Evolutionary conservation across 331 rosid genomes (phyloP).

Genomic region (Acacia pycnantha): DNA sequence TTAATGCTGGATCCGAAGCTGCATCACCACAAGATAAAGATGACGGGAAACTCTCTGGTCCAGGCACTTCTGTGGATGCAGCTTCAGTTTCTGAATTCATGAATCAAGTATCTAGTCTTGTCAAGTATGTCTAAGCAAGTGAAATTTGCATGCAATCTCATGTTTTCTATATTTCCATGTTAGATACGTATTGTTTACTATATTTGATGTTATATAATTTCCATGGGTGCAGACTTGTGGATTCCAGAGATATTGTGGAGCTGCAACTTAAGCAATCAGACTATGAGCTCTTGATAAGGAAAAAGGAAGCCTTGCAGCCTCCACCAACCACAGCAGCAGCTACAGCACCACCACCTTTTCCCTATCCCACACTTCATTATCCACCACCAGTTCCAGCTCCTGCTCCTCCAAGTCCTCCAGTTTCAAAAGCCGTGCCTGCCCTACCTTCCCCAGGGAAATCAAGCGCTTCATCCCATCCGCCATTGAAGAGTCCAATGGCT

Average conservation of each 20-base stretch:
- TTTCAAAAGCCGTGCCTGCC: conserved; percentile 44
- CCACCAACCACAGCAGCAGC: conserved; percentile 41
- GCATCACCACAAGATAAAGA: conserved; percentile 41
- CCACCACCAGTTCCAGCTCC: conserved; percentile 33
- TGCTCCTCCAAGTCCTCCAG: conserved; percentile 50
- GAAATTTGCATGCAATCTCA: not conserved
- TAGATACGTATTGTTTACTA: not conserved
- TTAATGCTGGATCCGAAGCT: conserved; percentile 37
- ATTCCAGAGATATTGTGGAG: conserved; percentile 89
- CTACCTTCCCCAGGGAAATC: conserved; percentile 55
- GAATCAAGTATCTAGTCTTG: conserved; percentile 78
- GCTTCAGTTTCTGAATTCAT: conserved; percentile 65
- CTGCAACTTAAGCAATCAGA: conserved; percentile 75
- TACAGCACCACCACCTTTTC: conserved; percentile 13
- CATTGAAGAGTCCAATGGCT: conserved; percentile 87
- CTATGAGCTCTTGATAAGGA: conserved; percentile 70
- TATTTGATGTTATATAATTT: conserved; percentile 12
- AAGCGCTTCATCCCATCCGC: conserved; percentile 65
- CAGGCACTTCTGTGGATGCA: conserved; percentile 42
- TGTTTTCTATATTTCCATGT: conserved; percentile 6
- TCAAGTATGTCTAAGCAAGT: conserved; percentile 59
- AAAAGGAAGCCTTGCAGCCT: conserved; percentile 75
- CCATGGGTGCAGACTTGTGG: conserved; percentile 66
- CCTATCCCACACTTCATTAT: conserved; percentile 18
- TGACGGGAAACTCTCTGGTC: conserved; percentile 37